Evolutionary conservation across 495 filamentous ascomycete species (phyloP), one percentile per base, ranked within the genome.

Genomic region (Annulohypoxylon nitens): DNA sequence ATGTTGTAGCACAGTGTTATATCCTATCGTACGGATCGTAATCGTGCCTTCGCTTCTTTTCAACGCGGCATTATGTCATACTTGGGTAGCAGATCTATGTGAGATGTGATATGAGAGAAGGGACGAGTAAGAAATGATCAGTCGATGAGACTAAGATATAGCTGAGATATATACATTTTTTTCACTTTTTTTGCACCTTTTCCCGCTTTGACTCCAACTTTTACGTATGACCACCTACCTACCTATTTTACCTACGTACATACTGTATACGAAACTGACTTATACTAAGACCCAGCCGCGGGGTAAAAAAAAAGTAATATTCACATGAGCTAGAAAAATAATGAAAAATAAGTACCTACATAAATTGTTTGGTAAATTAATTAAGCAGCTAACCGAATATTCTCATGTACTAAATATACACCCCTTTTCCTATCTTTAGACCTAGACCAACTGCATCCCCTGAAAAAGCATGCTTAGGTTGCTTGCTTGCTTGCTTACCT

Each of bases 301-400:
- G 39, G 53, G 53, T 57, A 57, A 30, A 30, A 30, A 4, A 55
- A 26, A 34, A n/a, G 11, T 55, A 16, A 26, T 3, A 53, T 20
- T 53, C 48, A 53, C 48, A 25, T 53, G 43, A 47, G 43, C 43
- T 26, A 51, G 23, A 11, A 51, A 51, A 25, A 51, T 14, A 14
- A 51, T 23, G 23, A 11, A 51, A 51, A 25, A 51, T 14, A 14
- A 51, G 20, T 23, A 23, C 20, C 20, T 20, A 26, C 25, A 14
- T 51, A 51, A 25, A 11, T 51, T 10, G 12, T 30, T 12, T 9
- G 30, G 5, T 30, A 30, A 30, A 30, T 30, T 30, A 30, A 30
- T 30, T 2, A 6, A 51, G 48, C 20, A 51, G 25, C 23, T 51
- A 51, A 51, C 18, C 48, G 25, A 10, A 51, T 12, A 43, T 43